Base-by-base conservation (phyloP, 2,329 filamentous ascomycete species). In the Claviceps pusilla region DNA sequence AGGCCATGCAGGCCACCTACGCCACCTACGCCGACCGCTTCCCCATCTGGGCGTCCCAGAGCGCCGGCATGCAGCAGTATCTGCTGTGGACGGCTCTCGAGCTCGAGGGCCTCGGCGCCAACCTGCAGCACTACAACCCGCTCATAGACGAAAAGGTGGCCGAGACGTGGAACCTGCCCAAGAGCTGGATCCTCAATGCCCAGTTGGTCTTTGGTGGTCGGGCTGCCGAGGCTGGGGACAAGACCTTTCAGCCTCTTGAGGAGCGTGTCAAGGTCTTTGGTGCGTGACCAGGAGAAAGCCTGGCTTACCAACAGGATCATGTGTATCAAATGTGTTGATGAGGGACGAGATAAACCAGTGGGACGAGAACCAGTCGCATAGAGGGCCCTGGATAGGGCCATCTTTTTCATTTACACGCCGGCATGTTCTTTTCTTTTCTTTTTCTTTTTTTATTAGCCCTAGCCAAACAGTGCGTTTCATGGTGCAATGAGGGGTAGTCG, bases 121-220 rank as follows among this genome's bases (percentile, higher is more conserved):
- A 90, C 76, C 77, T 95, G 53, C 89, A 95, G 77, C 89, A 95
- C 75, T 95, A 95, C 77, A 93, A 89, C 78, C 89, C 24, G 28
- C 70, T 95, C 56, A 80, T 94, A 61, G 86, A 95, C 71, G 75
- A 77, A 59, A 80, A 83, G 72, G 84, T 89, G 53, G 71, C 77
- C 48, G 73, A 71, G 57, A 73, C 80, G 61, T 95, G 87, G 86
- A 76, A 77, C 55, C 62, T 95, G 37, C 85, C 87, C 47, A 64
- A 71, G 19, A 77, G 78, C 62, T 95, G 89, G 89, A 80, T 79
- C 65, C 78, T 95, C 59, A 80, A 84, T 65, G 84, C 86, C 29
- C 88, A 95, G 77, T 74, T 96, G 60, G 89, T 95, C 63, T 93
- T 95, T 69, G 88, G 88, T 59, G 80, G 77, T 58, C 75, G 73